phyloP scores from a whole-genome alignment of 768 basidiomycete species.

The Pisolithus microcarpus region DNA sequence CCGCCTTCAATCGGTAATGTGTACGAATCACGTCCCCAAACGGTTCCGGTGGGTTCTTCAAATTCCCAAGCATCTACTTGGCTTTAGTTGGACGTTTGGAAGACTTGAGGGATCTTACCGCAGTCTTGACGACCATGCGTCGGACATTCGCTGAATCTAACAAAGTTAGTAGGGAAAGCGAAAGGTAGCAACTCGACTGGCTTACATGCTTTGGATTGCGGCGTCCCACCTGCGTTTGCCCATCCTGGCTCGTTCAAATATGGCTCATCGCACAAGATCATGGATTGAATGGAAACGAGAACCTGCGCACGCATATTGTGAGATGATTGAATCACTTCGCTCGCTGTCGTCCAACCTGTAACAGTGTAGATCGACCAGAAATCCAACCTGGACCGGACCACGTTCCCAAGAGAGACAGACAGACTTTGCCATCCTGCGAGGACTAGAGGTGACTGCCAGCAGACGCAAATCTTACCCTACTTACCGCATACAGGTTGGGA shows the following conservation, averaged over 20 bases:
- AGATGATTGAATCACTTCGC: background rate
- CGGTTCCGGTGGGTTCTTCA: conserved; percentile 77
- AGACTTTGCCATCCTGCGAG: conserved; percentile 87
- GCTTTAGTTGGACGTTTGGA: conserved; percentile 3
- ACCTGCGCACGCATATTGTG: conserved; percentile 34
- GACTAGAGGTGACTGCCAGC: background rate
- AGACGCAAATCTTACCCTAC: conserved; percentile 15
- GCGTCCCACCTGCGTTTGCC: conserved; percentile 65
- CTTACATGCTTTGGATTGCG: conserved; percentile 73
- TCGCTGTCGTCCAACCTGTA: conserved; percentile 49
- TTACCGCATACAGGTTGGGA: conserved; percentile 86
- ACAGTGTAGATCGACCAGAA: conserved; percentile 78
- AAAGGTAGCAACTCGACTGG: background rate
- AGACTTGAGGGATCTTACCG: conserved; percentile 40
- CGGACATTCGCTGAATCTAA: conserved; percentile 88
- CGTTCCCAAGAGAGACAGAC: conserved; percentile 83
- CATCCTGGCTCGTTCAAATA: conserved; percentile 92
- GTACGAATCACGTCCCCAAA: conserved; percentile 84
- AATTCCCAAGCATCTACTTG: conserved; percentile 72
- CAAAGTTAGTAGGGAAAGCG: conserved; percentile 5
- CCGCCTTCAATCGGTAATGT: conserved; percentile 84
- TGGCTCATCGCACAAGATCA: conserved; percentile 91
- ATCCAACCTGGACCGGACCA: conserved; percentile 95
- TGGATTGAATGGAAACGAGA: conserved; percentile 90
- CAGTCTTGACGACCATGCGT: conserved; percentile 85